Percentiles rank a stretch among this genome's conserved stretches.
phyloP scores from a whole-genome alignment of 176 grass and related monocot species.

The Musa schizocarpa region DNA sequence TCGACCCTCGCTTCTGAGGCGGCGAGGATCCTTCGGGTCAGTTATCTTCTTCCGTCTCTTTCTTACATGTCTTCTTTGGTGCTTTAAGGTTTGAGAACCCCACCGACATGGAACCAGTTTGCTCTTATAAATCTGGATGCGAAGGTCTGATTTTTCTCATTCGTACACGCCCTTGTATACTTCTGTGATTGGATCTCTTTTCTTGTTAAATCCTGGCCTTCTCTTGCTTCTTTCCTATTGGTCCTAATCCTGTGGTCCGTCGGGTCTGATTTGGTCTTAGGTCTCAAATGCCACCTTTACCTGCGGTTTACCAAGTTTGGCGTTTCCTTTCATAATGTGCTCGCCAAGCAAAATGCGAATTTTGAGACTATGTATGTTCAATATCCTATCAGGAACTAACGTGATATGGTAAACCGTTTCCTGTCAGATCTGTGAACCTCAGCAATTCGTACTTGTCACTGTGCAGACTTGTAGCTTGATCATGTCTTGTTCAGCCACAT shows the following conservation, averaged over 20 bases:
- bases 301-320: background rate
- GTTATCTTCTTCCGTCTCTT: background rate
- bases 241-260: background rate
- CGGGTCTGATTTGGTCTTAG: background rate
- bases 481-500: too few species aligned
- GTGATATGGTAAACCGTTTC: background rate
- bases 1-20: conserved; percentile 55
- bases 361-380: background rate
- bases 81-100: background rate
- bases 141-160: background rate
- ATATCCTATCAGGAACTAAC: background rate
- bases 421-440: background rate
- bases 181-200: background rate
- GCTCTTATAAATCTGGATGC: background rate
- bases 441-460: too few species aligned
- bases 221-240: background rate
- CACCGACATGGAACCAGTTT: too few species aligned
- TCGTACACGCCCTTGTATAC: background rate
- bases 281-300: background rate
- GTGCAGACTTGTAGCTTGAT: too few species aligned
- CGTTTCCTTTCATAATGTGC: background rate
- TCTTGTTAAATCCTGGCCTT: background rate
- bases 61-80: background rate
- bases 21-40: conserved; percentile 70
- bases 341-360: background rate